Evolutionary conservation across 164 flowering plant genomes (phyloP).

Genomic region (Vitis rupestris): DNA sequence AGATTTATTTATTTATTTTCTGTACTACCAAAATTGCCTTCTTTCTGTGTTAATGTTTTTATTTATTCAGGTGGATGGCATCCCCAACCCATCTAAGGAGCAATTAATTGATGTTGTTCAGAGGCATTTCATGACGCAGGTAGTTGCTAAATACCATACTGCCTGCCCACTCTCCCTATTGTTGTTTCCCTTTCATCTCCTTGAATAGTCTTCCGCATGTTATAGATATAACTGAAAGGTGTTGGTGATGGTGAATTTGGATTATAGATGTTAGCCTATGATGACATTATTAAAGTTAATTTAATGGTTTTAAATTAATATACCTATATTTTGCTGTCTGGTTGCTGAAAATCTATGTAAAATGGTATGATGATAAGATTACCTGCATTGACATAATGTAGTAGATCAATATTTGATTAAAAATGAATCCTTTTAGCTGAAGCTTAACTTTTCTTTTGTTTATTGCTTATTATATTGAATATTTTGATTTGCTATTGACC

Average conservation of each 20-base stretch:
- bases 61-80: conserved; percentile 55
- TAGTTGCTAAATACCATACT: conserved; percentile 15
- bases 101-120: conserved; percentile 84
- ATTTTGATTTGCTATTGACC: conserved; percentile 2
- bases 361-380: too few species aligned
- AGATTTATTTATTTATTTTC: neutral
- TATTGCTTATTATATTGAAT: neutral
- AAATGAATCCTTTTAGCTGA: too few species aligned
- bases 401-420: too few species aligned
- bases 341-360: too few species aligned
- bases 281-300: too few species aligned
- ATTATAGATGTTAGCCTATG: too few species aligned
- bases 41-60: neutral
- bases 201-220: neutral
- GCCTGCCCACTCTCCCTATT: too few species aligned
- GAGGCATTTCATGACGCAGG: conserved; percentile 96
- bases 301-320: too few species aligned
- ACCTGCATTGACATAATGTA: too few species aligned
- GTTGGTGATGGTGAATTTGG: too few species aligned
- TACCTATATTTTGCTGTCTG: too few species aligned
- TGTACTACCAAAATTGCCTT: neutral
- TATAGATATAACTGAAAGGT: neutral
- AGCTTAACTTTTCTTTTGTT: neutral
- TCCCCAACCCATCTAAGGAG: conserved; percentile 86
- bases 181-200: too few species aligned